phyloP scores from a whole-genome alignment of 2,329 filamentous ascomycete species.

The Verticillium tricorpus region DNA sequence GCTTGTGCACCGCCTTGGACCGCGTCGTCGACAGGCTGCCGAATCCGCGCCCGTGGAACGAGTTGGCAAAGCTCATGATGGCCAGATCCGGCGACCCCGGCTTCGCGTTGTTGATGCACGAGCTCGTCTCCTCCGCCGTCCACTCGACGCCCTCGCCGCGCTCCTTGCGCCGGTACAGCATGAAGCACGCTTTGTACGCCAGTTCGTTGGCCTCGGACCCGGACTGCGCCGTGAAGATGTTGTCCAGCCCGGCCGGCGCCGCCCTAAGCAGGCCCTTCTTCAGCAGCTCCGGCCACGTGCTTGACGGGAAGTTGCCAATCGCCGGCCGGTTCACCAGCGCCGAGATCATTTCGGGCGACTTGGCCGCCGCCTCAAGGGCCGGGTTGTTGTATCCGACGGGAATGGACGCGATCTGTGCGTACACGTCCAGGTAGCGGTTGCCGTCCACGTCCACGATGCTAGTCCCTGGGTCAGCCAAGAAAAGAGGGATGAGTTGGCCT shows the following conservation, averaged over 20 bases:
- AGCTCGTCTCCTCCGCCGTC: slow-evolving; percentile 61
- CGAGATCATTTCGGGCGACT: slow-evolving; percentile 66
- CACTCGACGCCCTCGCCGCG: slow-evolving; percentile 68
- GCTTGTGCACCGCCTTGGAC: slow-evolving; percentile 79
- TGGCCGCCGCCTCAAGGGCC: slow-evolving; percentile 58
- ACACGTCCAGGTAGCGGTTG: slow-evolving; percentile 49
- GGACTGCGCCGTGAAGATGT: slow-evolving; percentile 76
- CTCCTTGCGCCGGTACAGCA: slow-evolving; percentile 70
- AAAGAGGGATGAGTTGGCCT: neutral
- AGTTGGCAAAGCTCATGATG: slow-evolving; percentile 73
- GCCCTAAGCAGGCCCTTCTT: slow-evolving; percentile 67
- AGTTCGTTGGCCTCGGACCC: slow-evolving; percentile 82
- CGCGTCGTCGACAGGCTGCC: slow-evolving; percentile 74
- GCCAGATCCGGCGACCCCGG: slow-evolving; percentile 72
- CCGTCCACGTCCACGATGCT: slow-evolving; percentile 44
- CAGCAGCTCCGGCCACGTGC: slow-evolving; percentile 69
- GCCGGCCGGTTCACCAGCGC: slow-evolving; percentile 76
- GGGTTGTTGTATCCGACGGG: slow-evolving; percentile 81
- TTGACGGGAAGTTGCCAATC: slow-evolving; percentile 74
- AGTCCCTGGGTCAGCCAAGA: neutral
- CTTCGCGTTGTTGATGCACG: slow-evolving; percentile 66
- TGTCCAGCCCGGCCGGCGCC: slow-evolving; percentile 69
- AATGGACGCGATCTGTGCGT: slow-evolving; percentile 80
- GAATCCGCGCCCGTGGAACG: slow-evolving; percentile 78
- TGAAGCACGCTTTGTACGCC: slow-evolving; percentile 82